Conservation (phyloP, 495 filamentous ascomycete genomes). For the Pseudevernia furfuracea region DNA sequence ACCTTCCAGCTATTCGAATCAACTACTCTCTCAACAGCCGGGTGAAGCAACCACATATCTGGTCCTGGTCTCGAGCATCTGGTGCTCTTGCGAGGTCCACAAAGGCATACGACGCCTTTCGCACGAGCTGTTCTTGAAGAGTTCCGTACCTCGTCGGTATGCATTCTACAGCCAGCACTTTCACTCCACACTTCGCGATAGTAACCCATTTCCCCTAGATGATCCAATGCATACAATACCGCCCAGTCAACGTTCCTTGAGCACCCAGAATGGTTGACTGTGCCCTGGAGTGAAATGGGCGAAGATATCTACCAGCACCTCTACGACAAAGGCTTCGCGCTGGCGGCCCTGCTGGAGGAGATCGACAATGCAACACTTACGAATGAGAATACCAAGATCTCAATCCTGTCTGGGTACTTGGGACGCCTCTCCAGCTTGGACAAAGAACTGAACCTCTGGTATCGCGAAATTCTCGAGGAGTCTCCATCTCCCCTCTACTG, state of each 20-base stretch:
- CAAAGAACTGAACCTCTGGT: not conserved
- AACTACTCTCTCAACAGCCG: slow-evolving; percentile 16
- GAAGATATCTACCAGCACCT: slow-evolving; percentile 11
- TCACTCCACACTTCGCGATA: not conserved
- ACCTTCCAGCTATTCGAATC: slow-evolving; percentile 16
- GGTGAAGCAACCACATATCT: slow-evolving; percentile 20
- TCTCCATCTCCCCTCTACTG: slow-evolving; percentile 12
- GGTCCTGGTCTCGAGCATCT: slow-evolving; percentile 7
- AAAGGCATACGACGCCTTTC: slow-evolving; percentile 1
- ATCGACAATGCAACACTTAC: slow-evolving; percentile 1
- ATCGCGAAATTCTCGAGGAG: not conserved
- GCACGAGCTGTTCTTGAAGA: slow-evolving; percentile 10
- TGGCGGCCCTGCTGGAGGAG: slow-evolving; percentile 7
- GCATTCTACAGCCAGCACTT: not conserved
- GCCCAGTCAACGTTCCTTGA: slow-evolving; percentile 8
- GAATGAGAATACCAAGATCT: not conserved
- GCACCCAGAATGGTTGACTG: not conserved
- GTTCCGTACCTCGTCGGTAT: slow-evolving; percentile 12
- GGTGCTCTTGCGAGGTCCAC: slow-evolving; percentile 3
- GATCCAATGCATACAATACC: slow-evolving; percentile 16
- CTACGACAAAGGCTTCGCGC: slow-evolving; percentile 13
- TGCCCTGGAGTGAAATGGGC: not conserved
- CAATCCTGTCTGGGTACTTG: not conserved
- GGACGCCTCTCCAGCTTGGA: not conserved
- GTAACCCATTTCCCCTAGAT: not conserved